Conservation (phyloP, 2,329 filamentous ascomycete genomes). For the Thielaviopsis musarum region DNA sequence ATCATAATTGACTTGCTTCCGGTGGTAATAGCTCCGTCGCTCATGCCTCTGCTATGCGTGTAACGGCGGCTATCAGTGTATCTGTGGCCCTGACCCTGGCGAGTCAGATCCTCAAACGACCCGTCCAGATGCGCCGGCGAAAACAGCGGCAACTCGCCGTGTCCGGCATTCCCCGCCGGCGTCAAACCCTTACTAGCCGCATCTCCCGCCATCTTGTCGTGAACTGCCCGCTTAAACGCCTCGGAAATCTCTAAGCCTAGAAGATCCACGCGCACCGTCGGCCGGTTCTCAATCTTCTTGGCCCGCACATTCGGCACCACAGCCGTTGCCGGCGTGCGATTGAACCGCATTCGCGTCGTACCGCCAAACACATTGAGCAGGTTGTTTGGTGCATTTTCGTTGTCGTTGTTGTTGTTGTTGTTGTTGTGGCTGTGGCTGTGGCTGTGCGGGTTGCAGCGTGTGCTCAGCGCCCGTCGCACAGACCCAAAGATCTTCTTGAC, state of each 20-base stretch:
- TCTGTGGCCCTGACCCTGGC: slow-evolving; percentile 7
- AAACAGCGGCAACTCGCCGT: background rate
- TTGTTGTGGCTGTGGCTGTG: slow-evolving; percentile 31
- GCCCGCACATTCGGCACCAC: slow-evolving; percentile 39
- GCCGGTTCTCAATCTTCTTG: slow-evolving; percentile 26
- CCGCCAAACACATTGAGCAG: slow-evolving; percentile 28
- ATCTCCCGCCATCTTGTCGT: slow-evolving; percentile 36
- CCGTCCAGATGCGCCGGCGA: slow-evolving; percentile 21
- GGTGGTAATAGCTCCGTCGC: slow-evolving; percentile 46
- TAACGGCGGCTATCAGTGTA: background rate
- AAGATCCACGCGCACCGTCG: slow-evolving; percentile 57
- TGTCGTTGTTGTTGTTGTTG: slow-evolving; percentile 15
- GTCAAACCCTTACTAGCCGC: background rate
- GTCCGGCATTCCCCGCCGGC: background rate
- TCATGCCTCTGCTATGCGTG: slow-evolving; percentile 24
- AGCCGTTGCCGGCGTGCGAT: slow-evolving; percentile 41
- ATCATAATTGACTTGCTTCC: slow-evolving; percentile 89
- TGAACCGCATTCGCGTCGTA: slow-evolving; percentile 36
- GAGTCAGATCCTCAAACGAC: slow-evolving; percentile 28
- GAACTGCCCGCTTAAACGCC: slow-evolving; percentile 61
- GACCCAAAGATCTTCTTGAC: slow-evolving; percentile 79
- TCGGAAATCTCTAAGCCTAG: slow-evolving; percentile 64
- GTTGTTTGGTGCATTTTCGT: background rate
- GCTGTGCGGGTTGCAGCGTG: slow-evolving; percentile 23
- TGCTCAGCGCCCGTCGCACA: slow-evolving; percentile 67